Evolutionary conservation across 2,329 filamentous ascomycete species (phyloP).

Genomic region (Trichophaea hybrida): DNA sequence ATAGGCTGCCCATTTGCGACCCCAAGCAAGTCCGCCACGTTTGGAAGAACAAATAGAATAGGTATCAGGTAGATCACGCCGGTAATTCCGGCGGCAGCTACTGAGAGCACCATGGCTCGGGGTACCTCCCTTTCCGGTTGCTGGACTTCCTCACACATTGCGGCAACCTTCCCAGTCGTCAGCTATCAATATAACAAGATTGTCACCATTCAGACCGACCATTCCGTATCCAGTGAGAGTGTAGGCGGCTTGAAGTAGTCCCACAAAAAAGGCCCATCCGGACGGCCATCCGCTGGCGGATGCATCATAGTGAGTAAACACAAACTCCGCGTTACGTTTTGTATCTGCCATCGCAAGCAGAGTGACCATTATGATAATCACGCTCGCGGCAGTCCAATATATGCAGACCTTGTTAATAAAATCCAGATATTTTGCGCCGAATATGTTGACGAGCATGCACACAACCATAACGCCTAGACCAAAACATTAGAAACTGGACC

Average conservation of each 20-base stretch:
- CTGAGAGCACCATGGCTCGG: constrained; percentile 55
- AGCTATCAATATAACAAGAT: neutral
- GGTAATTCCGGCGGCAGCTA: constrained; percentile 51
- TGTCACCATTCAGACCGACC: constrained; percentile 30
- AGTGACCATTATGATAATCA: constrained; percentile 39
- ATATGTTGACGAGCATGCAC: constrained; percentile 51
- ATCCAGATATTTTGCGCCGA: constrained; percentile 47
- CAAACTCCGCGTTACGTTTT: constrained; percentile 46
- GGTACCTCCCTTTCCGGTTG: constrained; percentile 54
- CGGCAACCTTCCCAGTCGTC: constrained; percentile 33
- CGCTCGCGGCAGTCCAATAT: constrained; percentile 52
- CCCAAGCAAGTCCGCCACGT: constrained; percentile 46
- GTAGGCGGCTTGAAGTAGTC: constrained; percentile 47
- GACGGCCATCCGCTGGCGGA: constrained; percentile 50
- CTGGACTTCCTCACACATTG: constrained; percentile 61
- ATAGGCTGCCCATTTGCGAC: constrained; percentile 64
- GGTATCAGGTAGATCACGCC: constrained; percentile 56
- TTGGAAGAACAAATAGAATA: constrained; percentile 60
- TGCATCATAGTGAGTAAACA: constrained; percentile 55
- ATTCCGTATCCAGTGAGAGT: constrained; percentile 53
- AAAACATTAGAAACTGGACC: neutral
- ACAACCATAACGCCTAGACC: constrained; percentile 45
- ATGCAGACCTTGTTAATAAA: constrained; percentile 60
- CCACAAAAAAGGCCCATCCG: constrained; percentile 61
- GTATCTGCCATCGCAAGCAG: constrained; percentile 47